Evolutionary conservation across 2,329 filamentous ascomycete species (phyloP), one percentile per base, ranked within the genome.

Genomic region (Graphilbum sp.): DNA sequence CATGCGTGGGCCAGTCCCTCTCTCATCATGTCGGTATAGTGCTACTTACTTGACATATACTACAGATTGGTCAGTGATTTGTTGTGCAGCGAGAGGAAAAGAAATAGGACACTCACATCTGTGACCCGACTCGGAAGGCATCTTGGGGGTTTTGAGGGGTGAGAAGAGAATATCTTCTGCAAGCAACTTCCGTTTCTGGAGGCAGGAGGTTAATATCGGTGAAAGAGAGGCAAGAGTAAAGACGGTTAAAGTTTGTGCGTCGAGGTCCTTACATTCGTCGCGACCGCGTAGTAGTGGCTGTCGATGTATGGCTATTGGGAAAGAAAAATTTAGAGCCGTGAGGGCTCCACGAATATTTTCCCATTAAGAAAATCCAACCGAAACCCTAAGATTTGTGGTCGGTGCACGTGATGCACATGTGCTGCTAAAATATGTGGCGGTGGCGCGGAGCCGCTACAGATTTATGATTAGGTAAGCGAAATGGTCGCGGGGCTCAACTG

Each of bases 21-120:
- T 15, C 27, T 29, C 13, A n/a, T n/a, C n/a, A n/a, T n/a, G n/a
- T n/a, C n/a, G n/a, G n/a, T n/a, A n/a, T n/a, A n/a, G n/a, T n/a
- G n/a, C n/a, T 54, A 80, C 80, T 84, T 68, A 86, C 81, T 87
- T 87, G 64, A 87, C 82, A 64, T 87, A 88, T 72, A 87, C 81
- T 87, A 37, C 7, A 33, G 38, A 30, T n/a, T n/a, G n/a, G n/a
- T n/a, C n/a, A n/a, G n/a, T n/a, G n/a, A n/a, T n/a, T n/a, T n/a
- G n/a, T n/a, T n/a, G n/a, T n/a, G n/a, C n/a, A n/a, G n/a, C n/a
- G n/a, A n/a, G n/a, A n/a, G n/a, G n/a, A n/a, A n/a, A n/a, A n/a
- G n/a, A n/a, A n/a, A n/a, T n/a, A n/a, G n/a, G n/a, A 39, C 50
- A 82, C 82, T 82, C 68, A 88, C 82, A 71, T 80, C 82, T 76